phyloP scores from a whole-genome alignment of 2,329 filamentous ascomycete genomes.

The Alternaria sp. region DNA sequence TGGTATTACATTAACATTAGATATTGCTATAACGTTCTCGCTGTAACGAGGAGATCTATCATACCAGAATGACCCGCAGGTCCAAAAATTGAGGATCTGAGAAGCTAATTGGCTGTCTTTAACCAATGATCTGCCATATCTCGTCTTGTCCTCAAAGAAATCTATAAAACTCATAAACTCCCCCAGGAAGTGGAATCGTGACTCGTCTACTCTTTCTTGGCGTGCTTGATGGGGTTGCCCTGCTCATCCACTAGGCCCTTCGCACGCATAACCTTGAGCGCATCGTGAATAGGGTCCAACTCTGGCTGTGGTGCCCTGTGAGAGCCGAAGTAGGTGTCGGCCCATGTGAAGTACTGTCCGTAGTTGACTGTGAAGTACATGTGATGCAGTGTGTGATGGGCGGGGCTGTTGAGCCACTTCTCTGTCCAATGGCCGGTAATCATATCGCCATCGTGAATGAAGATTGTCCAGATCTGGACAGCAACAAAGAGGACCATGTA shows the following conservation, averaged over 20 bases:
- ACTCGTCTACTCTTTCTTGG: constrained; percentile 8
- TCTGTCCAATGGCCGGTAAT: constrained; percentile 9
- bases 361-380: constrained; percentile 15
- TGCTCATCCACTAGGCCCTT: constrained; percentile 9
- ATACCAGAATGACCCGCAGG: neutral
- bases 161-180: neutral
- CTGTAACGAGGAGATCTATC: neutral
- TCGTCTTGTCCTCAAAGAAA: neutral
- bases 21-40: neutral
- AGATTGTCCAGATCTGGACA: constrained; percentile 10
- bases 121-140: neutral
- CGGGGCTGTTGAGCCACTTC: constrained; percentile 10
- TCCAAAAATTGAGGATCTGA: neutral
- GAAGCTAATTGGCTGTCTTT: neutral
- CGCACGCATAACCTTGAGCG: constrained; percentile 11
- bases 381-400: constrained; percentile 10
- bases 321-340: constrained; percentile 8
- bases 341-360: constrained; percentile 10
- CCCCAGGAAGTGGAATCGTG: neutral
- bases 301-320: constrained; percentile 6
- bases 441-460: constrained; percentile 12
- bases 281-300: constrained; percentile 9
- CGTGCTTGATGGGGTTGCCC: constrained; percentile 6
- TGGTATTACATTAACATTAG: constrained; percentile 1
- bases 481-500: constrained; percentile 11